These are phyloP conservation scores for Rhynchospora breviuscula DNA, from an alignment of 176 grass and related monocot species.

Conservation along the genomic window DNA sequence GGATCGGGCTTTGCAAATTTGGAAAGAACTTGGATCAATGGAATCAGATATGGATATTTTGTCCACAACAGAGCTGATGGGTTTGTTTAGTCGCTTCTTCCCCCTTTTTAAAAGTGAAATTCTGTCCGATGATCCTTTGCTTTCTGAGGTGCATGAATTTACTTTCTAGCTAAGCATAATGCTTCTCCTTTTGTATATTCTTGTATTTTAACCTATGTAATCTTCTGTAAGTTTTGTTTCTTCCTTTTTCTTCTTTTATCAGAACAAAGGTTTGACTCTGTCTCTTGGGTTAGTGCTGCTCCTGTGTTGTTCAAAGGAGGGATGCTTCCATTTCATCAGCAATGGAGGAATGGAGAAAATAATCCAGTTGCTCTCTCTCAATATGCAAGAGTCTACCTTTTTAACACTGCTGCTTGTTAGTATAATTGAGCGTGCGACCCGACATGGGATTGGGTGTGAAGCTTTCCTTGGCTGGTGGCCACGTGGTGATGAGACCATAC, in stretches of 20 bases:
- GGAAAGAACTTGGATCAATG: constrained; percentile 35
- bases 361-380: constrained; percentile 46
- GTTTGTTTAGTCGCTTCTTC: constrained; percentile 59
- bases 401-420: constrained; percentile 65
- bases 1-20: constrained; percentile 52
- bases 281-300: constrained; percentile 74
- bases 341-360: constrained; percentile 86
- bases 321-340: constrained; percentile 76
- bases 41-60: constrained; percentile 32
- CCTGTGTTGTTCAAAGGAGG: constrained; percentile 77
- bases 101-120: constrained; percentile 50
- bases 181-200: background rate
- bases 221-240: constrained; percentile 12
- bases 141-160: constrained; percentile 53
- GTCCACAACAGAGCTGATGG: constrained; percentile 43
- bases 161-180: constrained; percentile 2
- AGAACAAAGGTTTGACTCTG: constrained; percentile 59
- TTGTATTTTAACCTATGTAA: constrained; percentile 1
- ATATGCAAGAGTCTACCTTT: constrained; percentile 55
- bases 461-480: constrained; percentile 91
- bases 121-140: constrained; percentile 35
- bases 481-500: constrained; percentile 37
- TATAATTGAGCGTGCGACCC: constrained; percentile 71
- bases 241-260: constrained; percentile 27
- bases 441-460: constrained; percentile 81